Base-by-base conservation (phyloP, 768 basidiomycete species). In the Flagelloscypha sp. region DNA sequence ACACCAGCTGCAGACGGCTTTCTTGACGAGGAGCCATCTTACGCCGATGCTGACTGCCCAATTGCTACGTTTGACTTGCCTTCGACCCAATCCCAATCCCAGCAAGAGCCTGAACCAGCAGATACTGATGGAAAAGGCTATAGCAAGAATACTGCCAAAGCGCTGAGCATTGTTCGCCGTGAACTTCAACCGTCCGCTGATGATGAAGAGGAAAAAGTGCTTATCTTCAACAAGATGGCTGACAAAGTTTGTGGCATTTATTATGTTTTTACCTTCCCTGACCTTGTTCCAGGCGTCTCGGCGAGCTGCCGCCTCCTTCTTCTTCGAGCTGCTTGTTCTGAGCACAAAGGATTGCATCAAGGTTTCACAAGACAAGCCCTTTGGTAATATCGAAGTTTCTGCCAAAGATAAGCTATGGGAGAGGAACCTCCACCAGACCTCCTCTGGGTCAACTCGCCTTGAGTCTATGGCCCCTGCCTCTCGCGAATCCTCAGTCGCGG, bases 271-370 rank as follows among this genome's bases (percentile, higher is more conserved):
- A 9, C 24, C 16, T 8, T 31, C 12, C 19, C 10, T 33, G 7
- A 24, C 33, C 10, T 38, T 23, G 33, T 32, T 21, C 10, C 47
- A 93, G 87, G 84, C 90, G 9, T 84, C 88, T 7, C 81, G 87
- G 30, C 78, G 89, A 27, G 95, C 92, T 9, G 90, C 94, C 1
- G 78, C 94, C 1, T 80, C 89, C 2, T 97, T 99, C 68, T 99
- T 99, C 70, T 99, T 99, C 54, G 95, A 99, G 57, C 61, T 97
- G 22, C 79, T 99, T 19, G 89, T 98, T 2, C 75, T 99, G 1
- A 82, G 89, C 7, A 97, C 94, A 4, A 80, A 87, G 22, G 93
- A 97, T 55, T 90, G 85, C 52, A 65, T 99, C 46, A 77, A 84
- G 47, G 58, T 99, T 28, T 61, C 75, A 6, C 95, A 99, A 55